These are phyloP conservation scores for Paratinospora sagittata DNA, from an alignment of 164 flowering plant species.

Conservation along the genomic window DNA sequence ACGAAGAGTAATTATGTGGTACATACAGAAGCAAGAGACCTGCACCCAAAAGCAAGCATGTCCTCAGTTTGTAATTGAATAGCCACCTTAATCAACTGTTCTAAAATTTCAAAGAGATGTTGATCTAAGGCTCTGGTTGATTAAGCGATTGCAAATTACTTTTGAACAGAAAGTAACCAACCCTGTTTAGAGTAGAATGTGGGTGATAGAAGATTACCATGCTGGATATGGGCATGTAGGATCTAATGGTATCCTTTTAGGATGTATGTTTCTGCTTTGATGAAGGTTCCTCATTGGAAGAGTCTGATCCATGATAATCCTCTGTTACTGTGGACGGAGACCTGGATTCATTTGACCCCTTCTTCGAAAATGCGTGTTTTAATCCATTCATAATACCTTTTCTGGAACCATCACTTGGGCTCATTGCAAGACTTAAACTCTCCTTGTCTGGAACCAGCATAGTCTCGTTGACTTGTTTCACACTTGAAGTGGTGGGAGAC, in stretches of 20 bases:
- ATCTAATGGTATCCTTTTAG: too few relatives aligned
- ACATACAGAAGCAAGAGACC: not conserved
- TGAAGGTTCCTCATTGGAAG: slow-evolving; percentile 20
- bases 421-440: slow-evolving; percentile 20
- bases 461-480: slow-evolving; percentile 32
- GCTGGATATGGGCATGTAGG: too few relatives aligned
- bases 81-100: too few relatives aligned
- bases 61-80: not conserved
- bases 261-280: not conserved
- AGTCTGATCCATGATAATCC: slow-evolving; percentile 6
- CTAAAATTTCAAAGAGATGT: too few relatives aligned
- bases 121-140: too few relatives aligned
- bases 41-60: not conserved
- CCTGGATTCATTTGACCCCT: slow-evolving; percentile 31
- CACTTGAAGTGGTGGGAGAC: slow-evolving; percentile 29
- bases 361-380: slow-evolving; percentile 37
- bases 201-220: not conserved
- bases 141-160: too few relatives aligned
- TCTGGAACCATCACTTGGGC: slow-evolving; percentile 33
- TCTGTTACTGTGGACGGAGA: slow-evolving; percentile 4
- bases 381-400: slow-evolving; percentile 46
- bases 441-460: slow-evolving; percentile 24
- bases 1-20: not conserved
- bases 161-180: too few relatives aligned
- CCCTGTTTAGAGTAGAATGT: not conserved